A percentile compares a stretch with the other conserved stretches of the same genome.
phyloP scores from a whole-genome alignment of 1,284 basidiomycete species.

The Heterobasidion parviporum region DNA sequence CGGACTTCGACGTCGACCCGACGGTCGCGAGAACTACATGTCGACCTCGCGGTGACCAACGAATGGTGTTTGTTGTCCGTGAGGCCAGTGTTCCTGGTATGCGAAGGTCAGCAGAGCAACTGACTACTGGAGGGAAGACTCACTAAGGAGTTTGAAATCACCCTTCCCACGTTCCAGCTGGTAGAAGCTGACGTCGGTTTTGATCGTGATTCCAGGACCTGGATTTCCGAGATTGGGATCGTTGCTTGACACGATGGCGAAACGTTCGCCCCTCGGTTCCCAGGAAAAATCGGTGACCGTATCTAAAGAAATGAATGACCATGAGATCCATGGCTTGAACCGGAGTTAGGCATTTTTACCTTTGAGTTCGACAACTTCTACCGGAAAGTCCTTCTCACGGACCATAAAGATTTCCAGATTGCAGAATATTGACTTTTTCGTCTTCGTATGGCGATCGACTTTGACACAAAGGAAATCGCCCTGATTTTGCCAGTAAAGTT shows the following conservation, averaged over 20 bases:
- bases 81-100: slow-evolving; percentile 66
- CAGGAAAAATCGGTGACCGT: slow-evolving; percentile 96
- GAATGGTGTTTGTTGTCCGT: slow-evolving; percentile 91
- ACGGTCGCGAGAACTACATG: slow-evolving; percentile 95
- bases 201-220: slow-evolving; percentile 86
- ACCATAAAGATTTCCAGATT: slow-evolving; percentile 98
- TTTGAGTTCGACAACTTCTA: slow-evolving; percentile 71
- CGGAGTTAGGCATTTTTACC: slow-evolving; percentile 5
- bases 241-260: slow-evolving; percentile 91
- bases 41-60: slow-evolving; percentile 96
- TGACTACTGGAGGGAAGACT: slow-evolving; percentile 16
- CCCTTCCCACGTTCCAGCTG: slow-evolving; percentile 91
- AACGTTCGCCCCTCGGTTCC: slow-evolving; percentile 96
- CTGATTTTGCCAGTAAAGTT: slow-evolving; percentile 98
- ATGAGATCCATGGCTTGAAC: neutral
- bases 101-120: neutral
- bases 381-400: slow-evolving; percentile 96
- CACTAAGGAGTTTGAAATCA: slow-evolving; percentile 88
- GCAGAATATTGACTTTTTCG: slow-evolving; percentile 98
- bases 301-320: slow-evolving; percentile 41
- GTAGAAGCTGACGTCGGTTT: slow-evolving; percentile 97
- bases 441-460: slow-evolving; percentile 98
- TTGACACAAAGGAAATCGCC: slow-evolving; percentile 99
- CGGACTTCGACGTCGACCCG: slow-evolving; percentile 91
- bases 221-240: slow-evolving; percentile 91